phyloP scores from a whole-genome alignment of 768 basidiomycete species.

The Auricularia auricula-judae region DNA sequence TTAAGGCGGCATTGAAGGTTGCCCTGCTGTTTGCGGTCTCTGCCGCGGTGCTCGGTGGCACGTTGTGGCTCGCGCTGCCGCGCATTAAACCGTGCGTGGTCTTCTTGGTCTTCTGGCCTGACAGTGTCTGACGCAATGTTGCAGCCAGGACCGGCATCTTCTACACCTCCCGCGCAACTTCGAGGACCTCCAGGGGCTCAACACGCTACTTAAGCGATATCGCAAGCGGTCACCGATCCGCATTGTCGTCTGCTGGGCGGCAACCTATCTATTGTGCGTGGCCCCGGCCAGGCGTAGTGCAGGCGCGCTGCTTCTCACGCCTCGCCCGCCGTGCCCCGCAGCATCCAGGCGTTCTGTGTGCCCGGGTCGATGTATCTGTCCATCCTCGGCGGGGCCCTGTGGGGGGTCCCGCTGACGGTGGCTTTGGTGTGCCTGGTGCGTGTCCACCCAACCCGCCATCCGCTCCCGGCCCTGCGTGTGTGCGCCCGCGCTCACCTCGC shows the following conservation, averaged over 20 bases:
- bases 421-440: slow-evolving; percentile 74
- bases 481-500: not conserved
- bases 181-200: slow-evolving; percentile 73
- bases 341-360: slow-evolving; percentile 91
- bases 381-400: slow-evolving; percentile 91
- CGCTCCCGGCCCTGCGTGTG: not conserved
- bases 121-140: slow-evolving; percentile 4
- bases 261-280: slow-evolving; percentile 85
- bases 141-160: slow-evolving; percentile 60
- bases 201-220: slow-evolving; percentile 83
- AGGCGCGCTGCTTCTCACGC: not conserved
- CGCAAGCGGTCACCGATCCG: slow-evolving; percentile 77
- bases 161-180: slow-evolving; percentile 86
- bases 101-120: too few relatives aligned
- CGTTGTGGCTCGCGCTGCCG: slow-evolving; percentile 73
- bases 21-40: slow-evolving; percentile 63
- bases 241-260: slow-evolving; percentile 78
- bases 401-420: slow-evolving; percentile 78
- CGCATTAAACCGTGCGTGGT: slow-evolving; percentile 60
- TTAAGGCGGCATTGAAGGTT: slow-evolving; percentile 80
- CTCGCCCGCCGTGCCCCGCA: slow-evolving; percentile 18
- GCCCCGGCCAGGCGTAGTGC: slow-evolving; percentile 5
- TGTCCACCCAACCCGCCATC: not conserved
- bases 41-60: slow-evolving; percentile 58
- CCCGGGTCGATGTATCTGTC: slow-evolving; percentile 98